Evolutionary conservation across 306 rosid genomes (phyloP), one percentile per base, ranked within the genome.

Genomic region (Pueraria montana): DNA sequence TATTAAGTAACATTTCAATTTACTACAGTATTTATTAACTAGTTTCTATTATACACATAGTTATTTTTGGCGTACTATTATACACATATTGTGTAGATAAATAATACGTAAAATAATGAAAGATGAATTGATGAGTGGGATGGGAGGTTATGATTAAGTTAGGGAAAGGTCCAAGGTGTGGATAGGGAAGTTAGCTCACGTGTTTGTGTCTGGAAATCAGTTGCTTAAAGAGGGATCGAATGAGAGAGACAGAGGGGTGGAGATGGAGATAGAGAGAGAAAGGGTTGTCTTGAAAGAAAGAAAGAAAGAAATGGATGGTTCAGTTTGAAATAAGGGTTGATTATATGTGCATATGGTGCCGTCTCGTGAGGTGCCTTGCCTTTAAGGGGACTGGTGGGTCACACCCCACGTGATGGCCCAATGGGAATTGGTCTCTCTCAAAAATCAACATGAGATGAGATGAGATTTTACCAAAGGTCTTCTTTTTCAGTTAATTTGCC

Each of bases 111-210:
- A 52, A 79, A 67, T 36, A 0, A 17, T 20, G 73, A 46, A 45
- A 2, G 36, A 1, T 70, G 79, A 71, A 58, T 45, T 46, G 11
- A 38, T 55, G 73, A 83, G 69, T 83, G 49, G 69, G 86, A 56
- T 73, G 82, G 82, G 73, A 73, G 86, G 87, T 83, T 81, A 86
- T 88, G 91, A 86, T 88, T 78, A 88, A 85, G 86, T 75, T 80
- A 78, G 83, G 74, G 84, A 78, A 88, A 56, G 80, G 88, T 80
- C 68, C 55, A 78, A 84, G 87, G 86, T 84, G 83, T 82, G 87
- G 90, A 83, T 87, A 90, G 89, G 91, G 91, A 82, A 84, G 94
- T 91, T 93, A 85, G 96, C 78, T 93, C 95, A 91, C 96, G 94
- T 90, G 97, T 91, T 90, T 82, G 23, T 89, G 95, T 93, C 92